These are phyloP conservation scores for Alternaria infectoria DNA, from an alignment of 2,329 filamentous ascomycete genomes.

Conservation along the genomic window DNA sequence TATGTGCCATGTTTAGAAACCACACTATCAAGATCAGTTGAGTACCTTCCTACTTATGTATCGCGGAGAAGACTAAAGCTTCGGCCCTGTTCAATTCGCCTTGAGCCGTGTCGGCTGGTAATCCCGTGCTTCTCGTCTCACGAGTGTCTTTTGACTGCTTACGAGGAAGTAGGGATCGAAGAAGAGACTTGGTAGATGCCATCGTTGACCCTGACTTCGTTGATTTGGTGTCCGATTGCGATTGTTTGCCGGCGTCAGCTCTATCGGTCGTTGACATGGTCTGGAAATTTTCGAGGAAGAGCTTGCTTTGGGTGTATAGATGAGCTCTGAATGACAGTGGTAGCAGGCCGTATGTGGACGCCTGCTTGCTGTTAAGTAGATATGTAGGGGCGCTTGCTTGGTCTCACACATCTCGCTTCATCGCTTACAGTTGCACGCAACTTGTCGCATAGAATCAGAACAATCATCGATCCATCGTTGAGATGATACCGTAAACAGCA, in stretches of 20 bases:
- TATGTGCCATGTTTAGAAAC: neutral
- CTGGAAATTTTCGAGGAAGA: neutral
- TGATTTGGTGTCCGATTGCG: conserved; percentile 23
- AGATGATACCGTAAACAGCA: neutral
- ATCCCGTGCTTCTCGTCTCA: conserved; percentile 1
- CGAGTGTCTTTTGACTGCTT: conserved; percentile 6
- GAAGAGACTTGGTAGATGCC: conserved; percentile 28
- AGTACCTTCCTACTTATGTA: neutral
- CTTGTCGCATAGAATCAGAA: neutral
- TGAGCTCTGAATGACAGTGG: neutral
- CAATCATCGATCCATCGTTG: neutral
- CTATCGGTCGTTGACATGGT: conserved; percentile 8
- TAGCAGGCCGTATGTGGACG: neutral
- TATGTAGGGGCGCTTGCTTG: neutral
- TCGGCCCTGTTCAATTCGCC: conserved; percentile 21
- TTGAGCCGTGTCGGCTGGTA: conserved; percentile 17
- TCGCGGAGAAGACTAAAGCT: conserved; percentile 21
- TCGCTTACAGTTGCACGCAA: neutral
- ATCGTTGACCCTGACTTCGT: conserved; percentile 32
- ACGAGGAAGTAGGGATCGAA: conserved; percentile 29
- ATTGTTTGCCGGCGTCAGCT: neutral
- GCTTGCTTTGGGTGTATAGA: neutral
- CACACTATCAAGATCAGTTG: neutral
- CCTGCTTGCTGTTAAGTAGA: neutral
- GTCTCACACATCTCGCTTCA: neutral